A percentile compares a stretch with the other conserved stretches of the same genome.
phyloP scores from a whole-genome alignment of 1,284 basidiomycete species.

The Puccinia polysora region DNA sequence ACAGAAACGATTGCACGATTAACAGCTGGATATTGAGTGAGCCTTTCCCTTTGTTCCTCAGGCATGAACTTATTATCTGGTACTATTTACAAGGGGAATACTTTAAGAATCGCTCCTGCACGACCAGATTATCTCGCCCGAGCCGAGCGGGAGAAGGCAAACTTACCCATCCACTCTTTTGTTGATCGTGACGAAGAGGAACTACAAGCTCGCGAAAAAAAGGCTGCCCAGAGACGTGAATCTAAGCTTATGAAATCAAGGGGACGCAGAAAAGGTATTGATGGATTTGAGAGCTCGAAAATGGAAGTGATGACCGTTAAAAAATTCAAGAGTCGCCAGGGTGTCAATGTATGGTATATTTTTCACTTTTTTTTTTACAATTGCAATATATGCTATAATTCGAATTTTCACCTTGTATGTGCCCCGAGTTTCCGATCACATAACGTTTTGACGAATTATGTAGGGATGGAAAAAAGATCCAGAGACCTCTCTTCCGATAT shows the following conservation, averaged over 20 bases:
- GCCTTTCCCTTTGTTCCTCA: constrained; percentile 50
- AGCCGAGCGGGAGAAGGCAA: constrained; percentile 54
- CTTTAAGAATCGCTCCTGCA: constrained; percentile 71
- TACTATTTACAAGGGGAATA: constrained; percentile 74
- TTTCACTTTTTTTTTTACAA: not conserved
- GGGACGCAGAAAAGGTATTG: constrained; percentile 26
- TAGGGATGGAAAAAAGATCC: constrained; percentile 44
- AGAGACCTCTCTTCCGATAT: constrained; percentile 42
- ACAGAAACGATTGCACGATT: no score
- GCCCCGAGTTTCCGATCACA: not conserved
- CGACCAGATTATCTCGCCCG: constrained; percentile 65
- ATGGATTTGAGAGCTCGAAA: constrained; percentile 37
- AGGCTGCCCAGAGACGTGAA: constrained; percentile 16
- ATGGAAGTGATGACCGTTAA: constrained; percentile 43
- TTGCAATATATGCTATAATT: not conserved
- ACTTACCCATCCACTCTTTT: constrained; percentile 7
- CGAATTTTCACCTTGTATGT: not conserved
- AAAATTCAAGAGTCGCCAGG: constrained; percentile 29
- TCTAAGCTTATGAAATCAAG: constrained; percentile 1
- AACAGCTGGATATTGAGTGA: constrained; percentile 44
- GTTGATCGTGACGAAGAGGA: constrained; percentile 23
- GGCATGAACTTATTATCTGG: constrained; percentile 70
- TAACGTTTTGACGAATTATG: not conserved
- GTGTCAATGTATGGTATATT: constrained; percentile 28
- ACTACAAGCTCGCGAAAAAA: constrained; percentile 10